Evolutionary conservation across 2,329 filamentous ascomycete species (phyloP), one percentile per base, ranked within the genome.

Genomic region (Rachicladosporium sp.): DNA sequence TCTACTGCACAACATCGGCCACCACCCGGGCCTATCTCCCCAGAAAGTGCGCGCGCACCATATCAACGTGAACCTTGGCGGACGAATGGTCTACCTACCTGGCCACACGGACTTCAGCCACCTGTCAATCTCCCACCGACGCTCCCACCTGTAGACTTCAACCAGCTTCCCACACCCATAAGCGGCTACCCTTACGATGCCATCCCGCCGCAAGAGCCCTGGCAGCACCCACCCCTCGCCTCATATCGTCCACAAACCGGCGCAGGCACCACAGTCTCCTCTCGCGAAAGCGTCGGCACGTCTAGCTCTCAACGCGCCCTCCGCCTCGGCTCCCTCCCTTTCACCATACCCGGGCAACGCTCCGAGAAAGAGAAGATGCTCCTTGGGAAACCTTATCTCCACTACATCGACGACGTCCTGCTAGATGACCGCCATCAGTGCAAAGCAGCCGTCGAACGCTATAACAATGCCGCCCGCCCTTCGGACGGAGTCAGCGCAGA

Each of bases 281-380:
- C 49, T 9, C 49, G 44, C 15, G 50, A 43, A 32, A 56, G 49
- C 38, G 43, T 41, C 8, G 37, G 55, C 58, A 31, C 53, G 58
- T 29, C 59, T 59, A 30, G 67, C 63, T 34, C 71, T 64, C 45
- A 66, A 64, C 27, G 72, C 74, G 53, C 66, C 69, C 35, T 27
- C 4, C 23, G 8, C 23, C 23, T 27, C 23, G 8, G 23, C 23
- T 12, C 27, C 10, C 69, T 71, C n/a, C 38, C 35, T 57, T 78
- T 35, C 73, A 71, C 15, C 73, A 76, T 33, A 19, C 33, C 34
- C 11, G 37, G 39, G 13, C 50, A 40, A 41, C 34, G 44, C 42
- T 38, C 78, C 1, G 85, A 94, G 56, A 91, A 91, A 61, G 82
- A 93, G 44, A 86, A 91, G 58, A 96, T 96, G 89, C 66, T 93